Evolutionary conservation across 129 eudicot species (phyloP).

Genomic region (Logfia minima): DNA sequence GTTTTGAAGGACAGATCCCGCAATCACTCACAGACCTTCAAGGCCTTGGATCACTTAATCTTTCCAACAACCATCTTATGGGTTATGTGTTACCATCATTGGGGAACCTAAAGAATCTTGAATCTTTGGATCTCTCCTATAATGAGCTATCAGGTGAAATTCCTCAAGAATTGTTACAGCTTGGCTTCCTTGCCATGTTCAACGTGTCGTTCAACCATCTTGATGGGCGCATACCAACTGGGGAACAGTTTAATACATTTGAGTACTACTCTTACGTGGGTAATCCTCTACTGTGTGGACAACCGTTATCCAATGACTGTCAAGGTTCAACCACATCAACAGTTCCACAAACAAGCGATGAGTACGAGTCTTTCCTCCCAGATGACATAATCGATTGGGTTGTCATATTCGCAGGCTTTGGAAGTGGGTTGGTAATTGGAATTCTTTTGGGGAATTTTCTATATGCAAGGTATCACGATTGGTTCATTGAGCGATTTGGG

Average conservation of each 20-base stretch:
- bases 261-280: conserved; percentile 16
- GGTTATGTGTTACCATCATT: not conserved
- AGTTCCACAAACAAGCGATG: not conserved
- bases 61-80: not conserved
- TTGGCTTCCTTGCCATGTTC: not conserved
- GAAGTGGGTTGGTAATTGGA: conserved; percentile 22
- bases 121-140: not conserved
- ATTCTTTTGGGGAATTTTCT: not conserved
- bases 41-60: not conserved
- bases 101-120: not conserved
- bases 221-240: conserved; percentile 22
- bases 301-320: conserved; percentile 15
- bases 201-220: not conserved
- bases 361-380: conserved; percentile 1
- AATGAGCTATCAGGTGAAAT: not conserved
- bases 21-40: not conserved
- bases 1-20: not conserved
- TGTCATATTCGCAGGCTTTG: not conserved
- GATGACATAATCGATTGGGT: conserved; percentile 21
- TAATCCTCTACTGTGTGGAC: conserved; percentile 20
- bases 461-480: not conserved
- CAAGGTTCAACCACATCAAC: not conserved
- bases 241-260: conserved; percentile 27
- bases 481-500: conserved; percentile 4
- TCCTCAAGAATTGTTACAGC: not conserved